Evolutionary conservation across 768 basidiomycete species (phyloP), one percentile per base, ranked within the genome.

Genomic region (Agrocybe pediades): DNA sequence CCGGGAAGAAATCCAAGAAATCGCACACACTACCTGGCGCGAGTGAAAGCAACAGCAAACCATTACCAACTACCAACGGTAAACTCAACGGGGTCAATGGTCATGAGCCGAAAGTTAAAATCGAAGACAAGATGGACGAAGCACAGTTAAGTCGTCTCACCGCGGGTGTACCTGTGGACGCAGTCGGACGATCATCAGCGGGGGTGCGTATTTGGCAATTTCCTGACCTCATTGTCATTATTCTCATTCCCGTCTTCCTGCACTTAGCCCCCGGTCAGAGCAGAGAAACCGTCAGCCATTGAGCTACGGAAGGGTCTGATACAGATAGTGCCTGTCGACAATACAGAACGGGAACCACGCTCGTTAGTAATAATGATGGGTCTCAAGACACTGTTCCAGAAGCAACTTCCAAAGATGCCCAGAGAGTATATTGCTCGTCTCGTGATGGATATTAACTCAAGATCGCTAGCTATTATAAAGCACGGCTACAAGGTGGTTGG

Each of bases 341-440:
- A 96, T 59, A n/a, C n/a, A n/a, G 90, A 96, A 63, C 76, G 79
- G 21, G 72, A 84, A 41, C 84, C 89, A 2, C 83, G 86, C 25
- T 92, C 92, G 2, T 74, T 88, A 23, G 83, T 98, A 50, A 86
- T 98, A 53, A 82, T 98, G 49, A 93, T 94, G 3, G 92, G 93
- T n/a, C 77, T 98, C 53, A 98, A 98, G 73, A 95, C 92, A 8
- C 85, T 98, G 15, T 98, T 99, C 66, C 96, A 97, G 65, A 91
- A 92, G 60, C 97, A 99, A 69, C 73, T 99, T 1, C 97, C 97
- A 6, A 98, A 98, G 72, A 98, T 99, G 97, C 97, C 97, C 11
- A 80, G 94, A 64, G 97, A 98, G 67, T 99, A 99, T 66, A 98
- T 99, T 61, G 92, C 97, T 3, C 85, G 97, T 20, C 81, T 98